Conservation (phyloP, 2,329 filamentous ascomycete genomes). For the Xylaria sp. region DNA sequence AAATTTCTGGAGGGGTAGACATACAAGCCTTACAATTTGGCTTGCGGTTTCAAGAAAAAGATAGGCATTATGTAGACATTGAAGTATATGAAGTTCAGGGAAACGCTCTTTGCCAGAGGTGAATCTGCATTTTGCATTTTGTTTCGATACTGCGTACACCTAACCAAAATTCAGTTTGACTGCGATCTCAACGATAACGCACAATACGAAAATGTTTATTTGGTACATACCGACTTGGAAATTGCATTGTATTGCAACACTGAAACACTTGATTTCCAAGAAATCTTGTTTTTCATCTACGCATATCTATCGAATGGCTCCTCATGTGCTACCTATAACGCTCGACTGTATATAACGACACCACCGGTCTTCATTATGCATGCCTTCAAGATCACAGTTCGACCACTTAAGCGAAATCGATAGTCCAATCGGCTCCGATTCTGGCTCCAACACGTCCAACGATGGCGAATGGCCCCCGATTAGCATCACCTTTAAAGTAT, state of each 20-base stretch:
- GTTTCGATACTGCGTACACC: neutral
- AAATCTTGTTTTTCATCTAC: slow-evolving; percentile 15
- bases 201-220: neutral
- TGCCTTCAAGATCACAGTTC: neutral
- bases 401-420: slow-evolving; percentile 50
- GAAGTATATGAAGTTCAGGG: no score
- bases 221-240: neutral
- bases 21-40: no score
- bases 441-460: slow-evolving; percentile 63
- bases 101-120: neutral
- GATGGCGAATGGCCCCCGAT: slow-evolving; percentile 63
- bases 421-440: slow-evolving; percentile 66
- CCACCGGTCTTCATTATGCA: slow-evolving; percentile 4
- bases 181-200: neutral
- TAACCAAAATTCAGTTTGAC: neutral
- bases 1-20: no score
- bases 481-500: slow-evolving; percentile 63
- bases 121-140: neutral
- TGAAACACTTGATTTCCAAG: neutral
- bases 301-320: slow-evolving; percentile 10
- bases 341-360: slow-evolving; percentile 7
- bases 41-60: no score
- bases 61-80: no score
- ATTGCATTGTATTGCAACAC: neutral
- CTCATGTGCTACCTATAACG: neutral